Conservation (phyloP, 1,139 yeast species). For the Hanseniaspora gamundiae region DNA sequence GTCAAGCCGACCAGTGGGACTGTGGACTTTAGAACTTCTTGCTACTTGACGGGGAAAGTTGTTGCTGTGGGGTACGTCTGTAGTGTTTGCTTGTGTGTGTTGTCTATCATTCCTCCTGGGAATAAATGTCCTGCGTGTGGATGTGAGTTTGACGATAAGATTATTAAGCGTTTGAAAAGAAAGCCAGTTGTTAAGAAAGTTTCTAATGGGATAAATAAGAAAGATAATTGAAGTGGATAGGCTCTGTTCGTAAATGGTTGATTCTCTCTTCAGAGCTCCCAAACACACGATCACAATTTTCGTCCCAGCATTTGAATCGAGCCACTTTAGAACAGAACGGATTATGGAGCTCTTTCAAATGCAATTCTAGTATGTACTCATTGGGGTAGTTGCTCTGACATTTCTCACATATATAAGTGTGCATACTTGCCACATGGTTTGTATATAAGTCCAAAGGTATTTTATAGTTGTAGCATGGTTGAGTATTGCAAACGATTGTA, state of each 20-base stretch:
- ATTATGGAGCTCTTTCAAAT: conserved; percentile 42
- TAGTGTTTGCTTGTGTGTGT: conserved; percentile 77
- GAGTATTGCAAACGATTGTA: conserved; percentile 10
- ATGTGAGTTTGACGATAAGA: conserved; percentile 46
- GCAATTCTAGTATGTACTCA: conserved; percentile 31
- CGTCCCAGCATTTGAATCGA: neutral
- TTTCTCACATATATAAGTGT: conserved; percentile 27
- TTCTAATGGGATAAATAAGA: neutral
- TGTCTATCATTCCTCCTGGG: conserved; percentile 39
- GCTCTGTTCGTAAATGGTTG: neutral
- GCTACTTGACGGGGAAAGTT: conserved; percentile 78
- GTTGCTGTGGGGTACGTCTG: conserved; percentile 94
- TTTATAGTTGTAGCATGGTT: conserved; percentile 11
- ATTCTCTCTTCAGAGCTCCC: neutral
- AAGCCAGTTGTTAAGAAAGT: conserved; percentile 40
- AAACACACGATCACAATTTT: neutral
- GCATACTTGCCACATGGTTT: conserved; percentile 11
- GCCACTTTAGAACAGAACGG: conserved; percentile 26
- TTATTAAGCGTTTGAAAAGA: conserved; percentile 41
- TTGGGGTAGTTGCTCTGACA: conserved; percentile 36
- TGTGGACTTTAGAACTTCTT: conserved; percentile 89
- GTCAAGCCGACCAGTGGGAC: conserved; percentile 76
- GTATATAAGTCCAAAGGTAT: conserved; percentile 11
- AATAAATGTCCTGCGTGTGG: conserved; percentile 57
- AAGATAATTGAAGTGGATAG: neutral